Percentiles rank a stretch among this genome's conserved stretches.
These are phyloP conservation scores for Ceratobasidium sp. DNA, from an alignment of 1,284 basidiomycete genomes.

Conservation along the genomic window DNA sequence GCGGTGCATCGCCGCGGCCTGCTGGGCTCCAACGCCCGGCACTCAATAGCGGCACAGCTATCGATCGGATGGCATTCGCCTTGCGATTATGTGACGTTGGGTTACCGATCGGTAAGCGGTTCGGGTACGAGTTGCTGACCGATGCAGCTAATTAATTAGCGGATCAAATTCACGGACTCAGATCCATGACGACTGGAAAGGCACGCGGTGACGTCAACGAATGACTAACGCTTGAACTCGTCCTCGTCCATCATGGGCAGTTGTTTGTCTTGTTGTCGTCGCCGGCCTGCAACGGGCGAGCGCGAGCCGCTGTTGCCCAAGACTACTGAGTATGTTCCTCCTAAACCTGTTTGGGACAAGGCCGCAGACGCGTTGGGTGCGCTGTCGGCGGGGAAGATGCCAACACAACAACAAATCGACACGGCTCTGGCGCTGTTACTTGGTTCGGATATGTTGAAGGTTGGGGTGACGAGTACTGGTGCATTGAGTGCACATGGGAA, in stretches of 20 bases:
- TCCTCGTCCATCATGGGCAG: slow-evolving; percentile 35
- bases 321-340: slow-evolving; percentile 39
- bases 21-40: too few relatives aligned
- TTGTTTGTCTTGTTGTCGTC: slow-evolving; percentile 40
- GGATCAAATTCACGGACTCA: too few relatives aligned
- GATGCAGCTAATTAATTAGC: too few relatives aligned
- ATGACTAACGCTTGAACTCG: background rate
- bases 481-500: slow-evolving; percentile 57
- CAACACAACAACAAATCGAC: slow-evolving; percentile 64
- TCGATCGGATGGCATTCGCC: too few relatives aligned
- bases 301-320: slow-evolving; percentile 45
- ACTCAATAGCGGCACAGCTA: too few relatives aligned
- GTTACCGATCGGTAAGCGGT: too few relatives aligned
- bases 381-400: slow-evolving; percentile 64
- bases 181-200: too few relatives aligned
- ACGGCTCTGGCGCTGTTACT: slow-evolving; percentile 56
- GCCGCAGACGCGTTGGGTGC: slow-evolving; percentile 62
- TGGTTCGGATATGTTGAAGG: slow-evolving; percentile 57
- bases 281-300: slow-evolving; percentile 37
- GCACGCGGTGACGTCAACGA: too few relatives aligned
- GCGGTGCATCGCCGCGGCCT: too few relatives aligned
- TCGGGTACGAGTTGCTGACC: too few relatives aligned
- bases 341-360: slow-evolving; percentile 54
- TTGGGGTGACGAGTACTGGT: slow-evolving; percentile 51
- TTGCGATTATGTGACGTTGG: too few relatives aligned